phyloP scores from a whole-genome alignment of 495 filamentous ascomycete genomes.

The Penicillium maclennaniae region DNA sequence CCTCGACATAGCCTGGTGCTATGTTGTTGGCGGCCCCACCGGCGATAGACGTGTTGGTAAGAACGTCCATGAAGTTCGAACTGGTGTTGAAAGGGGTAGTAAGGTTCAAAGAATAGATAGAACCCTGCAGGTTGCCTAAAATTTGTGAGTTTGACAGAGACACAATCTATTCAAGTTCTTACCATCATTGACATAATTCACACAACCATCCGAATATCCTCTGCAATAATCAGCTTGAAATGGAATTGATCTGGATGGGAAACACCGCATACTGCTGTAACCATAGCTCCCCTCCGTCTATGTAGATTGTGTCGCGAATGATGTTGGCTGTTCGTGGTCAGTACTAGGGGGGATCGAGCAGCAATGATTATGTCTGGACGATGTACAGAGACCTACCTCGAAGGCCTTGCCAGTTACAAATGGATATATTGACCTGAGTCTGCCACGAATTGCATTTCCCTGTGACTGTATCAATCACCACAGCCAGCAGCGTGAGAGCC shows the following conservation, averaged over 20 bases:
- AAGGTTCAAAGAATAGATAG: conserved; percentile 41
- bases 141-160: conserved; percentile 17
- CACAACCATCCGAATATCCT: conserved; percentile 22
- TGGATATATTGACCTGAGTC: conserved; percentile 45
- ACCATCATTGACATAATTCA: conserved; percentile 11
- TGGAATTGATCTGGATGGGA: neutral
- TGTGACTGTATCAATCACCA: conserved; percentile 9
- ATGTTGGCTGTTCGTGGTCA: conserved; percentile 46
- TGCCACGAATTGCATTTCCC: conserved; percentile 15
- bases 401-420: conserved; percentile 54
- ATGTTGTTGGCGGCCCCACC: conserved; percentile 49
- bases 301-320: conserved; percentile 61
- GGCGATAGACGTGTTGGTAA: conserved; percentile 34
- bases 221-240: conserved; percentile 6
- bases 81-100: conserved; percentile 43
- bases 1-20: conserved; percentile 57
- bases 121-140: conserved; percentile 51
- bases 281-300: conserved; percentile 60
- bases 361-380: too few species aligned
- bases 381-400: conserved; percentile 51
- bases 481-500: conserved; percentile 12
- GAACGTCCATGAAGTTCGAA: conserved; percentile 15
- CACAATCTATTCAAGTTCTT: neutral
- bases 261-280: conserved; percentile 35
- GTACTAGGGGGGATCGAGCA: too few species aligned